Evolutionary conservation across 305 asterid genomes (phyloP).

Genomic region (Withania somnifera): DNA sequence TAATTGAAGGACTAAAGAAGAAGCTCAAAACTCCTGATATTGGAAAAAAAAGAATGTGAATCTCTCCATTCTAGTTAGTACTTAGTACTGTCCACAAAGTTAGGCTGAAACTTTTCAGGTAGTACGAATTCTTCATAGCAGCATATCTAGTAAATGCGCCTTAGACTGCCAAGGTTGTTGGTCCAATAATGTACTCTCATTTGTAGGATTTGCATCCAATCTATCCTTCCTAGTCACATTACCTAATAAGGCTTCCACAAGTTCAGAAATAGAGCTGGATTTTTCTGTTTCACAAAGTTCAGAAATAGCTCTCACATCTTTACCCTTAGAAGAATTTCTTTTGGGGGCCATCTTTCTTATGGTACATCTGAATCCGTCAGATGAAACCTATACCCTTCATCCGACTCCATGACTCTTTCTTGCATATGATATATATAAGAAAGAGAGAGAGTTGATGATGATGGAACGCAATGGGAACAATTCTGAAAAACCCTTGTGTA

Average conservation of each 20-base stretch:
- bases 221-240: neutral
- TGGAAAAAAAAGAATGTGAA: too few species aligned
- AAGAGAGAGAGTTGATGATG: too few species aligned
- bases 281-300: neutral
- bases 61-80: neutral
- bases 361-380: neutral
- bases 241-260: neutral
- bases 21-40: neutral
- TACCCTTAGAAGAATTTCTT: neutral
- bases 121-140: neutral
- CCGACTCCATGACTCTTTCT: neutral
- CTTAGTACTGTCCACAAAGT: neutral
- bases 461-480: too few species aligned
- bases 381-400: neutral
- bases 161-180: neutral
- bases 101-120: neutral
- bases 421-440: too few species aligned
- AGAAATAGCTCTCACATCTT: neutral
- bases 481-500: too few species aligned
- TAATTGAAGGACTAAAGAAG: neutral
- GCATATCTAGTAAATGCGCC: neutral
- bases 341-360: neutral
- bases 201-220: neutral
- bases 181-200: neutral
- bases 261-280: neutral